Evolutionary conservation across 805 yeast genomes (phyloP).

Genomic region (Candida incommunis): DNA sequence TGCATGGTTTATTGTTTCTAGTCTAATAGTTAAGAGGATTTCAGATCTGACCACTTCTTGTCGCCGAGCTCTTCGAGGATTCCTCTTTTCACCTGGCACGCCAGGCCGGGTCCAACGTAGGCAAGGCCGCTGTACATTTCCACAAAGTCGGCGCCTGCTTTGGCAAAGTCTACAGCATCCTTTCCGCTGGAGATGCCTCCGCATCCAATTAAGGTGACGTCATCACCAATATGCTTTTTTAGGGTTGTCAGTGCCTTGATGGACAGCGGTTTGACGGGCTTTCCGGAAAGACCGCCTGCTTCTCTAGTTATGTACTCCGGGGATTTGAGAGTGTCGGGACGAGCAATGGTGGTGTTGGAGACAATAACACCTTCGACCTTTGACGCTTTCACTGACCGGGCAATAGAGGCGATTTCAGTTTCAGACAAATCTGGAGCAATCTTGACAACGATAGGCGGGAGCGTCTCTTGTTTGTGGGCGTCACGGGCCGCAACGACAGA

Average conservation of each 20-base stretch:
- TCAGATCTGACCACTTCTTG: slow-evolving; percentile 69
- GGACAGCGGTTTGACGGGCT: slow-evolving; percentile 71
- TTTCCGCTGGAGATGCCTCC: slow-evolving; percentile 85
- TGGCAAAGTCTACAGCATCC: slow-evolving; percentile 83
- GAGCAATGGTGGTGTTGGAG: slow-evolving; percentile 80
- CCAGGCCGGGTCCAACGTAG: slow-evolving; percentile 82
- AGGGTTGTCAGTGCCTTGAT: slow-evolving; percentile 56
- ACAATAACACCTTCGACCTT: slow-evolving; percentile 84
- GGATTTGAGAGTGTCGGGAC: slow-evolving; percentile 52
- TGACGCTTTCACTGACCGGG: slow-evolving; percentile 60
- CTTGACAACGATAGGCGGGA: slow-evolving; percentile 77
- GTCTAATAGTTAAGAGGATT: slow-evolving; percentile 6
- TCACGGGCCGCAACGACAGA: slow-evolving; percentile 62
- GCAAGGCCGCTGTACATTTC: slow-evolving; percentile 85
- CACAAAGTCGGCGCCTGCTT: slow-evolving; percentile 86
- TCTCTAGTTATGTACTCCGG: slow-evolving; percentile 32
- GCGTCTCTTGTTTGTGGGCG: slow-evolving; percentile 28
- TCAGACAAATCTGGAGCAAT: slow-evolving; percentile 88
- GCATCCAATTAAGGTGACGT: slow-evolving; percentile 74
- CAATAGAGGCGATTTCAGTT: slow-evolving; percentile 68
- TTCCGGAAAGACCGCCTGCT: slow-evolving; percentile 87
- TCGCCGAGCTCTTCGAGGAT: slow-evolving; percentile 56
- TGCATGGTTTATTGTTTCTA: slow-evolving; percentile 8
- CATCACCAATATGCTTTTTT: slow-evolving; percentile 62
- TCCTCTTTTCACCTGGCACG: slow-evolving; percentile 45